A percentile compares a stretch with the other conserved stretches of the same genome.
Conservation (phyloP, 768 basidiomycete species). For the Pholiota conissans region DNA sequence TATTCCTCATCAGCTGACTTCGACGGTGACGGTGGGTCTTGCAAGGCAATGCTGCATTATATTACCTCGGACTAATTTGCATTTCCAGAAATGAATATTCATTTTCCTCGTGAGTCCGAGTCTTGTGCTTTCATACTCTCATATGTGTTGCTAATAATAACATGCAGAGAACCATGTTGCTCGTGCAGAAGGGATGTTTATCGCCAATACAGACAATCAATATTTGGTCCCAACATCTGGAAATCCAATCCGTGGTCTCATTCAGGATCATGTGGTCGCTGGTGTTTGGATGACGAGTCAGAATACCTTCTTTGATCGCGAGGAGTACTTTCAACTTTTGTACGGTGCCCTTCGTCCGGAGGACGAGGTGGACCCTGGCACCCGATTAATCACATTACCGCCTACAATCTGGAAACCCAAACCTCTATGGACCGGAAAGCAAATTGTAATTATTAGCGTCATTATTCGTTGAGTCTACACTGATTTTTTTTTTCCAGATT, state of each 20-base stretch:
- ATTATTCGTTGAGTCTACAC: not conserved
- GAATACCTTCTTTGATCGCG: slow-evolving; percentile 91
- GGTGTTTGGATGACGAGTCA: slow-evolving; percentile 99
- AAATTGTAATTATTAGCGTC: slow-evolving; percentile 66
- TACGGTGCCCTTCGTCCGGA: slow-evolving; percentile 95
- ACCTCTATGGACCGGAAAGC: slow-evolving; percentile 97
- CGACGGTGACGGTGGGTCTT: slow-evolving; percentile 32
- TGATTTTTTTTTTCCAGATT: slow-evolving; percentile 51
- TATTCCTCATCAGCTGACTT: slow-evolving; percentile 23
- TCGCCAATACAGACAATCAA: slow-evolving; percentile 98
- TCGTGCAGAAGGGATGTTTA: slow-evolving; percentile 88
- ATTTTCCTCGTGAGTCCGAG: slow-evolving; percentile 84
- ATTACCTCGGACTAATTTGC: not conserved
- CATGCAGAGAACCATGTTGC: slow-evolving; percentile 87
- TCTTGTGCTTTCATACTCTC: not conserved
- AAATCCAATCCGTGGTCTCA: slow-evolving; percentile 94
- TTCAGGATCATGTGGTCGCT: slow-evolving; percentile 98
- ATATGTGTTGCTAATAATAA: slow-evolving; percentile 6
- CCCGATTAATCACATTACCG: slow-evolving; percentile 77
- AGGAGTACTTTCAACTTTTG: slow-evolving; percentile 94
- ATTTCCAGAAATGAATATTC: slow-evolving; percentile 93
- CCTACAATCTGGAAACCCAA: slow-evolving; percentile 91
- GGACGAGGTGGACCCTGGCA: slow-evolving; percentile 58
- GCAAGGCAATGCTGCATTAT: not conserved
- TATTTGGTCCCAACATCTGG: slow-evolving; percentile 99